These are phyloP conservation scores for Daedaleopsis sinensis DNA, from an alignment of 768 basidiomycete genomes.

Conservation along the genomic window DNA sequence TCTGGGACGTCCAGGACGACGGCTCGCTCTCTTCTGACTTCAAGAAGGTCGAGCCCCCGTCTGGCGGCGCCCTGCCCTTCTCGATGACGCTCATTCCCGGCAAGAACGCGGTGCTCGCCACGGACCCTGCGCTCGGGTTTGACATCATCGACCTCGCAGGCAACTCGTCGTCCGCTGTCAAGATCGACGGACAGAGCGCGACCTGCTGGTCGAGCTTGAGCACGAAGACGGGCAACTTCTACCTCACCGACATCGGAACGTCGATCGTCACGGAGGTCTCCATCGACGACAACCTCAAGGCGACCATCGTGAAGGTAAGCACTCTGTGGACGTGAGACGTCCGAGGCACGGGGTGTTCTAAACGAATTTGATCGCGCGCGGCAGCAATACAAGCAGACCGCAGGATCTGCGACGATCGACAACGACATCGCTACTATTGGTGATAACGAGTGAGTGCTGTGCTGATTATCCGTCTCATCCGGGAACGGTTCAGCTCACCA, in stretches of 20 bases:
- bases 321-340: not conserved
- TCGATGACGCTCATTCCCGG: constrained; percentile 42
- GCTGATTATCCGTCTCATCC: not conserved
- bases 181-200: constrained; percentile 33
- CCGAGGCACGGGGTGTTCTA: too few species aligned
- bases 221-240: constrained; percentile 36
- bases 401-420: constrained; percentile 24
- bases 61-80: constrained; percentile 52
- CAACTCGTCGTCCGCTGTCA: constrained; percentile 21
- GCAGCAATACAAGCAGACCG: constrained; percentile 27
- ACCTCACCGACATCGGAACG: constrained; percentile 33
- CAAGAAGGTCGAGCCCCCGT: constrained; percentile 37
- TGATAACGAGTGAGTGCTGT: constrained; percentile 22
- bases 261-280: constrained; percentile 45
- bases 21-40: constrained; percentile 49
- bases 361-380: not conserved
- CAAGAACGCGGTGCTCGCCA: constrained; percentile 32
- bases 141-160: constrained; percentile 33
- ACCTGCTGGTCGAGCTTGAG: constrained; percentile 35
- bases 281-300: constrained; percentile 48
- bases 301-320: constrained; percentile 46
- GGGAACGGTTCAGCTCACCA: too few species aligned
- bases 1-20: constrained; percentile 48
- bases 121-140: constrained; percentile 34
- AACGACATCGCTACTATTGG: constrained; percentile 24